Evolutionary conservation across 2,329 filamentous ascomycete species (phyloP).

Genomic region (Cladosporium oxysporum): DNA sequence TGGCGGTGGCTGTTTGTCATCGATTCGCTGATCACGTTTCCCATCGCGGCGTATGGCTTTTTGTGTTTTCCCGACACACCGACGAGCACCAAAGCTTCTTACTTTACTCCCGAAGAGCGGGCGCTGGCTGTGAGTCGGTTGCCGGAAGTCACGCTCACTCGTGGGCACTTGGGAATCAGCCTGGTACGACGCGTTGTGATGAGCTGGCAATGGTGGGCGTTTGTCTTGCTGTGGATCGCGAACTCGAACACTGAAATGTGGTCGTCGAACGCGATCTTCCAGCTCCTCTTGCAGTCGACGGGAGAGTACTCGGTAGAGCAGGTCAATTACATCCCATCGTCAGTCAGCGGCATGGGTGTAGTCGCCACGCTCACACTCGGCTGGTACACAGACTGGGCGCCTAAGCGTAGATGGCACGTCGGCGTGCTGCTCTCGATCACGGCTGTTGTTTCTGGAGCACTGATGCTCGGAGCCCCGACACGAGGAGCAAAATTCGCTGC

Average conservation of each 20-base stretch:
- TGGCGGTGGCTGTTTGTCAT: slow-evolving; percentile 57
- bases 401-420: slow-evolving; percentile 18
- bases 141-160: slow-evolving; percentile 28
- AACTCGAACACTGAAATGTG: slow-evolving; percentile 34
- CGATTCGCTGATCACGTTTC: slow-evolving; percentile 55
- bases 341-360: slow-evolving; percentile 30
- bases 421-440: slow-evolving; percentile 31
- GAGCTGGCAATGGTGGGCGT: slow-evolving; percentile 34
- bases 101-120: slow-evolving; percentile 26
- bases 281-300: slow-evolving; percentile 29
- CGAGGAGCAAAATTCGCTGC: slow-evolving; percentile 30
- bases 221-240: slow-evolving; percentile 32
- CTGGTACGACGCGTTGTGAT: slow-evolving; percentile 29
- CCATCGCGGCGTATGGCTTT: slow-evolving; percentile 55
- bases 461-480: slow-evolving; percentile 28
- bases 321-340: slow-evolving; percentile 32
- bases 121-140: slow-evolving; percentile 28
- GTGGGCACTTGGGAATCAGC: slow-evolving; percentile 29
- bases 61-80: slow-evolving; percentile 54
- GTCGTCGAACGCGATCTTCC: slow-evolving; percentile 32
- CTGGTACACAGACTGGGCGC: slow-evolving; percentile 33
- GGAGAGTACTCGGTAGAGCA: slow-evolving; percentile 29
- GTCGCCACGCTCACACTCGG: slow-evolving; percentile 30
- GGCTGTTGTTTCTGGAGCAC: slow-evolving; percentile 29
- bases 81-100: slow-evolving; percentile 21